A percentile compares a stretch with the other conserved stretches of the same genome.
Conservation (phyloP, 2,329 filamentous ascomycete genomes). For the Seiridium unicorne region DNA sequence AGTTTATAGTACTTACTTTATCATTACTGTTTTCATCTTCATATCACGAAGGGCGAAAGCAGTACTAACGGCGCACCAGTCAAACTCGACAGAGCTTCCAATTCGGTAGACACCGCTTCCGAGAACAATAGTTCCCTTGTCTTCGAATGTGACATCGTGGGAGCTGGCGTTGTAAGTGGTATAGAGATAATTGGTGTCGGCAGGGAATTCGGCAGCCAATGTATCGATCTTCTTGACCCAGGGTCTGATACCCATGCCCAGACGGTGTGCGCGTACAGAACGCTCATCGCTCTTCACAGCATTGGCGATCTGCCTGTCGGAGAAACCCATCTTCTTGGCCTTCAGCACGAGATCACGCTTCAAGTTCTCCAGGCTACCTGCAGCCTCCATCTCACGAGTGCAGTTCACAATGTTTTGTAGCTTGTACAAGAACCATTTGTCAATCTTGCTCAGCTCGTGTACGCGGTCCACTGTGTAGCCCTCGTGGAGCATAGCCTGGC, state of each 20-base stretch:
- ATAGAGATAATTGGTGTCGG: conserved; percentile 92
- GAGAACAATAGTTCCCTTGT: conserved; percentile 85
- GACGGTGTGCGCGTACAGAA: conserved; percentile 80
- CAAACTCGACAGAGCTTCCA: conserved; percentile 95
- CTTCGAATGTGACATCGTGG: conserved; percentile 91
- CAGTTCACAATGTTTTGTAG: conserved; percentile 95
- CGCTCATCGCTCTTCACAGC: conserved; percentile 86
- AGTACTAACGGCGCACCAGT: conserved; percentile 95
- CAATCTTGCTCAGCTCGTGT: conserved; percentile 95
- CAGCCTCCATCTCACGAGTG: conserved; percentile 79
- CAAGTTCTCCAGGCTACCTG: conserved; percentile 78
- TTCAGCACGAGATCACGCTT: conserved; percentile 86
- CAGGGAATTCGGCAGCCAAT: conserved; percentile 92
- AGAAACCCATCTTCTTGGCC: conserved; percentile 98
- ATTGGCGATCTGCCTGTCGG: conserved; percentile 88
- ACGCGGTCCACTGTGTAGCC: conserved; percentile 90
- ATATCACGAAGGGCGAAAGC: conserved; percentile 79
- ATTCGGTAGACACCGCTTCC: conserved; percentile 97
- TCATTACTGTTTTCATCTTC: conserved; percentile 76
- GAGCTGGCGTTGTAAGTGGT: conserved; percentile 96
- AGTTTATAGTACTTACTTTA: no score
- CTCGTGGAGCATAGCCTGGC: conserved; percentile 96
- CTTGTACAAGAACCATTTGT: conserved; percentile 99
- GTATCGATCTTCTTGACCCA: conserved; percentile 99
- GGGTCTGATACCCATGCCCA: conserved; percentile 84